Evolutionary conservation across 2,329 filamentous ascomycete genomes (phyloP), one percentile per base, ranked within the genome.

Genomic region (Blastomyces silverae): DNA sequence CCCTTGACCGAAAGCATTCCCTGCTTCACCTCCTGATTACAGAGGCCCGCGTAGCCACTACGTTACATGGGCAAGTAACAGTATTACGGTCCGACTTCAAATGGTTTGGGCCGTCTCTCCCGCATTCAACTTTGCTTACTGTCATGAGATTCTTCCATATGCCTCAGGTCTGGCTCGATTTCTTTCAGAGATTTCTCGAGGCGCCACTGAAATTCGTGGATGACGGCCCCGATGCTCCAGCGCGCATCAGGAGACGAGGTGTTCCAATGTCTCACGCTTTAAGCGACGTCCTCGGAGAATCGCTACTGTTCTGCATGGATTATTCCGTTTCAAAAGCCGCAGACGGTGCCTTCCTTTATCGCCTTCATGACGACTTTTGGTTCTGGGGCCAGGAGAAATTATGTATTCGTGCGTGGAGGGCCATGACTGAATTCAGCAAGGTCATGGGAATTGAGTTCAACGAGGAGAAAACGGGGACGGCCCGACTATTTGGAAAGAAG

Each of bases 321-420:
- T 86, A 85, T 69, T 80, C 85, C 0, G 81, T 89, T 64, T 89
- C 88, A 64, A 81, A 84, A 65, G 74, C 77, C 1, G 85, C 86
- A 0, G 67, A 76, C 6, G 85, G 85, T 0, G 75, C 77, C 1
- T 77, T 80, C n/a, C 73, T 89, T 13, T 86, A 86, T 71, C 83
- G 87, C 15, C 77, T 88, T 48, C 82, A 87, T 62, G 87, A 88
- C 67, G 85, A 89, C 67, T 79, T 88, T 62, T 89, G 86, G 86
- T 85, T 88, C 71, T 89, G 86, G 85, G 81, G 82, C 10, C 78
- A 84, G 6, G 81, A 86, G 59, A 67, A 76, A 2, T 78, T 76
- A 2, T 83, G 82, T n/a, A 78, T 81, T 28, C 78, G 80, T 55
- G 86, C 84, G 0, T 90, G 87, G 87, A 71, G 80, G 22, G 79